Evolutionary conservation across 768 basidiomycete species (phyloP).

Genomic region (Lactarius hengduanensis): DNA sequence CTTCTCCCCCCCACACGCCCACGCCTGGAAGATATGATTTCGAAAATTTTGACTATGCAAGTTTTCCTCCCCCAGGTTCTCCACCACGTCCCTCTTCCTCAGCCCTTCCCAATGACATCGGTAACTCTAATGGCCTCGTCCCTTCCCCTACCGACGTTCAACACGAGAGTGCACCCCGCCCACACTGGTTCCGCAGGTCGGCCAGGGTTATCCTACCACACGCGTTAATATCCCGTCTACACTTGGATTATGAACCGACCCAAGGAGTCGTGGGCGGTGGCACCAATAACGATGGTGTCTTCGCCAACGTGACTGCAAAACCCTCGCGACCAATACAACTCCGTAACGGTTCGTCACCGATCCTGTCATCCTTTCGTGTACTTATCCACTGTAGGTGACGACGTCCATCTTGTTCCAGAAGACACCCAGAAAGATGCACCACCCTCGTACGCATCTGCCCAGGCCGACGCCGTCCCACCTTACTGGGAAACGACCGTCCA

Average conservation of each 20-base stretch:
- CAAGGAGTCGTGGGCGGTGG: conserved; percentile 61
- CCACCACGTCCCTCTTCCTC: conserved; percentile 63
- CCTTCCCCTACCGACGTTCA: conserved; percentile 43
- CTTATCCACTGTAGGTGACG: conserved; percentile 50
- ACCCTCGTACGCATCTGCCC: conserved; percentile 89
- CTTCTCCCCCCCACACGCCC: conserved; percentile 29
- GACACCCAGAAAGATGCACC: conserved; percentile 80
- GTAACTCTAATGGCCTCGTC: conserved; percentile 72
- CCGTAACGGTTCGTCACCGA: conserved; percentile 52
- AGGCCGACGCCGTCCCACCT: conserved; percentile 93
- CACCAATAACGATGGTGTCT: conserved; percentile 84
- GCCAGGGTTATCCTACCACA: conserved; percentile 55
- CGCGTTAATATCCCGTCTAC: conserved; percentile 47
- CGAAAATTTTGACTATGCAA: conserved; percentile 71
- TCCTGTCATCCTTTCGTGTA: conserved; percentile 15
- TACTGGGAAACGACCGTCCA: conserved; percentile 99
- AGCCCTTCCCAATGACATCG: conserved; percentile 67
- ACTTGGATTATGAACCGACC: conserved; percentile 41
- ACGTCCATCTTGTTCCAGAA: conserved; percentile 77
- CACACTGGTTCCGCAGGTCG: conserved; percentile 57
- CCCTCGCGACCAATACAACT: conserved; percentile 57
- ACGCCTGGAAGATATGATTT: conserved; percentile 63
- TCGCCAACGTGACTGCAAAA: conserved; percentile 93
- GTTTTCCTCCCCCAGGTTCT: conserved; percentile 79
- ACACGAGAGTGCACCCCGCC: conserved; percentile 34